phyloP scores from a whole-genome alignment of 2,329 filamentous ascomycete genomes.

The Apiospora arundinis region DNA sequence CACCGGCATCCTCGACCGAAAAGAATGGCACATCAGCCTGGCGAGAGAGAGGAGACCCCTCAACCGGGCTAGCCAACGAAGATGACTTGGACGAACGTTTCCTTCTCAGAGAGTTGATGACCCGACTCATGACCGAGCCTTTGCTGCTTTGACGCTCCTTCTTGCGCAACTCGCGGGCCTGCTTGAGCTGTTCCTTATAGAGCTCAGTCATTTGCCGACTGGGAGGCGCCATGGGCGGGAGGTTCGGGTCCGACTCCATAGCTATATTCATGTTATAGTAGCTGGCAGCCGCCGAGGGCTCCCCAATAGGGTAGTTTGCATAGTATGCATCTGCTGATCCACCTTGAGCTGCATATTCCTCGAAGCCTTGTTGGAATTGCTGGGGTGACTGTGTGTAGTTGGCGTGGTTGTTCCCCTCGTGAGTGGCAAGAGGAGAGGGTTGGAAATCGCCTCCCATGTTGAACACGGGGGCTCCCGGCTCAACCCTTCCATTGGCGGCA shows the following conservation, averaged over 20 bases:
- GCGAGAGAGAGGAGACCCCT: conserved; percentile 19
- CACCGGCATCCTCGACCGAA: conserved; percentile 27
- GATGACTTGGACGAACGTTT: conserved; percentile 37
- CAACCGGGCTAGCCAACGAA: conserved; percentile 17
- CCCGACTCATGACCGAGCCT: conserved; percentile 36
- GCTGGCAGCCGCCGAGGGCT: conserved; percentile 38
- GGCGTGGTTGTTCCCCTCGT: conserved; percentile 31
- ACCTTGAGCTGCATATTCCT: conserved; percentile 32
- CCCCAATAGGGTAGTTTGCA: conserved; percentile 23
- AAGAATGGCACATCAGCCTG: conserved; percentile 25
- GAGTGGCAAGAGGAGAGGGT: conserved; percentile 28
- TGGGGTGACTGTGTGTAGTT: conserved; percentile 30
- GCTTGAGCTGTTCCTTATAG: conserved; percentile 39
- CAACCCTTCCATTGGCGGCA: conserved; percentile 30
- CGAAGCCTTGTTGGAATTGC: conserved; percentile 31
- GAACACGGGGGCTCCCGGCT: conserved; percentile 27
- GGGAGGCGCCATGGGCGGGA: conserved; percentile 32
- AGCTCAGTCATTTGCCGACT: conserved; percentile 40
- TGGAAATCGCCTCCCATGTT: conserved; percentile 28
- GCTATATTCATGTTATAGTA: conserved; percentile 43
- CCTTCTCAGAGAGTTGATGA: conserved; percentile 37
- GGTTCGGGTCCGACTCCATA: conserved; percentile 40
- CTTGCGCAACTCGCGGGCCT: conserved; percentile 35
- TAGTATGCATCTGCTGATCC: conserved; percentile 32
- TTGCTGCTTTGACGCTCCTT: conserved; percentile 32